Base-by-base conservation (phyloP, 1,284 basidiomycete genomes). In the Boletus semigastroideus region DNA sequence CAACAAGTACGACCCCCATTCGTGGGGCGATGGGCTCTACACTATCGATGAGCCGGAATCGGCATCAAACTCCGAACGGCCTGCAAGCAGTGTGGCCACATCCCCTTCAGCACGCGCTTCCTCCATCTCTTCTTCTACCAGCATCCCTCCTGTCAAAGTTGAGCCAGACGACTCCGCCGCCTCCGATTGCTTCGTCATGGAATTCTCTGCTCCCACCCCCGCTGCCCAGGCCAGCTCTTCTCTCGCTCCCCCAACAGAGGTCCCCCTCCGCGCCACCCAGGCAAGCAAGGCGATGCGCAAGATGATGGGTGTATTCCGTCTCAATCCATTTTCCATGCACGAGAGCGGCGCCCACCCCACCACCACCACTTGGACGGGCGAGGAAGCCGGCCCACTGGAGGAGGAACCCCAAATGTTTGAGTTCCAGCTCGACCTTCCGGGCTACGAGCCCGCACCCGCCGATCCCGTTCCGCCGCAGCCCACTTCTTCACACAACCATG, bases 291-390 rank as follows among this genome's bases (percentile, higher is more conserved):
- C 77, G 39, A 87, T 87, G 87, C 78, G 81, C 46, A 72, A 73
- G 47, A 81, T 88, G 80, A 90, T 90, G 87, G 78, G 78, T 50
- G 80, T 84, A 13, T 87, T 90, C 66, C 78, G 87, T 11, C 76
- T 90, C 57, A 84, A 90, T 63, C 87, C 86, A 0, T 90, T 90
- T 59, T 78, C 85, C 10, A 80, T 86, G 65, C 83, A 87, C 57
- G 80, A 77, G 51, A 77, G 74, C 52, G 72, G 71, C 16, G 67
- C 70, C 34, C 71, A 69, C 64, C 71, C 47, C 46, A 60, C 42
- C 56, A 60, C 42, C 56, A 65, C 56, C 31, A 68, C 76, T 4
- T 74, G 74, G 70, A 64, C 70, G 8, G 71, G 74, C 46, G 72
- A 74, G 53, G 76, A 78, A 44, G 77, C 82, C 0, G 74, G 75